Evolutionary conservation across 2,329 filamentous ascomycete genomes (phyloP), one percentile per base, ranked within the genome.

Genomic region (Fusarium tanahbumbuense): DNA sequence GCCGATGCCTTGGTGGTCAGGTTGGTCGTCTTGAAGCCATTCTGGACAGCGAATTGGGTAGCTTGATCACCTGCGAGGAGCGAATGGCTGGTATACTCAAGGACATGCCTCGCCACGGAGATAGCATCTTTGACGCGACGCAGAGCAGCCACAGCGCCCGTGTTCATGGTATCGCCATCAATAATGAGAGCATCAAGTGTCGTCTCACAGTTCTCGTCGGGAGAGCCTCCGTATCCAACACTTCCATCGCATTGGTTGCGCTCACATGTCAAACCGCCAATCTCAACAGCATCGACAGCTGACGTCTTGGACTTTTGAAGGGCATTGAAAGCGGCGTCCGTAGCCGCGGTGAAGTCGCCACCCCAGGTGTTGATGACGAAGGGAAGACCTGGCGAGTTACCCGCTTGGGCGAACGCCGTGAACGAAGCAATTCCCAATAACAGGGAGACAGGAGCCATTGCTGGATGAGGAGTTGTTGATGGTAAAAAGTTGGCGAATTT

Each of bases 131-230:
- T 80, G 22, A 88, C 76, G 40, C 85, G 81, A 8, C 85, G 81
- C 22, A 88, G 76, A 1, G 80, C 83, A 0, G 85, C 86, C 8
- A 88, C 86, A 8, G 85, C 85, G 44, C 86, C 86, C 1, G 82
- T 80, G 18, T 86, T 85, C 78, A 88, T 81, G n/a, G 80, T 84
- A 0, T 76, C 77, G 28, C 86, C 86, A 73, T 88, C 86, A 82
- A 88, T 87, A 75, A 88, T 82, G 79, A 88, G 81, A n/a, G 86
- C 86, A 76, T 88, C 86, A 16, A 88, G 84, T 1, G 86, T 87
- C 5, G 86, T 88, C 78, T 88, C 86, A 77, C 86, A 88, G 32
- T 77, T 75, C 73, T 88, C 86, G 66, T 87, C 85, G 0, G 86
- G 85, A 4, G 85, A 87, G 10, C 86, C 86, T 56, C 86, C 86